Evolutionary conservation across 1,284 basidiomycete species (phyloP).

Genomic region (Polyporus tsugae): DNA sequence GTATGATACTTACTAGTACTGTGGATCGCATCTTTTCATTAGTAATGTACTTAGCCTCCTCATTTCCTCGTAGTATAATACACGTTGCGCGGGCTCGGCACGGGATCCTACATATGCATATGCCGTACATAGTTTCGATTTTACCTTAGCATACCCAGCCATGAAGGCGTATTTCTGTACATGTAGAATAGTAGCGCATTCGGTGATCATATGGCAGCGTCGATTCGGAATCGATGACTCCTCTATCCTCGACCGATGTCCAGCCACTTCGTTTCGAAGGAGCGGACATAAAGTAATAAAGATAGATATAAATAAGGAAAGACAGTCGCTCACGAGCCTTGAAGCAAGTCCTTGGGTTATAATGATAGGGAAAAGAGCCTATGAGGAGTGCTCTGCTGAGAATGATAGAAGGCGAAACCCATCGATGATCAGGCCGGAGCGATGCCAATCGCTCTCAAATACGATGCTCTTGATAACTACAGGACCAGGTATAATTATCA

Average conservation of each 20-base stretch:
- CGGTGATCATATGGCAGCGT: no score
- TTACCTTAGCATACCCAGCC: neutral
- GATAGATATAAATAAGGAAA: neutral
- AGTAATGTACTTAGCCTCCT: no score
- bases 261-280: neutral
- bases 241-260: neutral
- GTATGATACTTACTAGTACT: no score
- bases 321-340: neutral
- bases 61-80: no score
- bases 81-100: no score
- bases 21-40: no score
- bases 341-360: neutral
- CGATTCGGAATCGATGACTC: neutral
- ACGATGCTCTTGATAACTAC: neutral
- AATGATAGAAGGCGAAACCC: neutral
- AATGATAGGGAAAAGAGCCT: neutral
- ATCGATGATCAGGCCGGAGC: neutral
- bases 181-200: neutral
- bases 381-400: neutral
- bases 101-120: neutral
- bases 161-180: neutral
- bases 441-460: neutral
- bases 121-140: neutral
- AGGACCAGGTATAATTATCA: neutral
- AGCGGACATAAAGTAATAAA: neutral